Evolutionary conservation across 352 stramenopile species (phyloP).

Genomic region (Phytophthora brassicae): DNA sequence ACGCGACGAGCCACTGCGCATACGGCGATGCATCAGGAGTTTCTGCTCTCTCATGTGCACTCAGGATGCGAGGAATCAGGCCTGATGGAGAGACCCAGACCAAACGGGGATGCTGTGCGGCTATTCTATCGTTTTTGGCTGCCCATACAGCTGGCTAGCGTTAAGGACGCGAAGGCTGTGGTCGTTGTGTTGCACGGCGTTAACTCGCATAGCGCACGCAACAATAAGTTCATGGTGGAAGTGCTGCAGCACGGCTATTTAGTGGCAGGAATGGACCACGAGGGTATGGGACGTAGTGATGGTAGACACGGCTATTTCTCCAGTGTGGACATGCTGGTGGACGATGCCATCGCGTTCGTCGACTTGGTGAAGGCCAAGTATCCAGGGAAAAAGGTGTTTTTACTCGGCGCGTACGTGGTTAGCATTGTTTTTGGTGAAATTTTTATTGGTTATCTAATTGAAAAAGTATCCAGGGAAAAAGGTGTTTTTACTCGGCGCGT

Average conservation of each 20-base stretch:
- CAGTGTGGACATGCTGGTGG: slow-evolving; percentile 55
- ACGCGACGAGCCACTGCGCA: slow-evolving; percentile 43
- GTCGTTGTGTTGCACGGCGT: slow-evolving; percentile 78
- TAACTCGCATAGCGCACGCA: slow-evolving; percentile 80
- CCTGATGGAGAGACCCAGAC: slow-evolving; percentile 40
- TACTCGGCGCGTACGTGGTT: slow-evolving; percentile 64
- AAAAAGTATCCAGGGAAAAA: slow-evolving; percentile 71
- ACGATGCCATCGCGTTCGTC: slow-evolving; percentile 72
- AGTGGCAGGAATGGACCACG: slow-evolving; percentile 64
- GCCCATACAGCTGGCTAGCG: slow-evolving; percentile 42
- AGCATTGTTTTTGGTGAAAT: no score
- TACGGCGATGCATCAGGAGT: slow-evolving; percentile 46
- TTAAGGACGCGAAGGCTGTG: slow-evolving; percentile 41
- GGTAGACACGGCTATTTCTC: slow-evolving; percentile 78
- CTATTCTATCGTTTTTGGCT: slow-evolving; percentile 81
- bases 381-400: slow-evolving; percentile 65
- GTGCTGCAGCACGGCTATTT: slow-evolving; percentile 65
- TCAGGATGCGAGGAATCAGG: slow-evolving; percentile 53
- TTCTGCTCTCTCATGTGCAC: slow-evolving; percentile 52
- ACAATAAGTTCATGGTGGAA: slow-evolving; percentile 74
- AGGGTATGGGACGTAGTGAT: slow-evolving; percentile 77
- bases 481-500: slow-evolving; percentile 75
- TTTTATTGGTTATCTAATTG: no score
- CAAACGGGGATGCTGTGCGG: slow-evolving; percentile 39
- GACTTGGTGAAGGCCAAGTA: slow-evolving; percentile 60